Evolutionary conservation across 2,329 filamentous ascomycete genomes (phyloP).

Genomic region (Ascosphaera pollenicola): DNA sequence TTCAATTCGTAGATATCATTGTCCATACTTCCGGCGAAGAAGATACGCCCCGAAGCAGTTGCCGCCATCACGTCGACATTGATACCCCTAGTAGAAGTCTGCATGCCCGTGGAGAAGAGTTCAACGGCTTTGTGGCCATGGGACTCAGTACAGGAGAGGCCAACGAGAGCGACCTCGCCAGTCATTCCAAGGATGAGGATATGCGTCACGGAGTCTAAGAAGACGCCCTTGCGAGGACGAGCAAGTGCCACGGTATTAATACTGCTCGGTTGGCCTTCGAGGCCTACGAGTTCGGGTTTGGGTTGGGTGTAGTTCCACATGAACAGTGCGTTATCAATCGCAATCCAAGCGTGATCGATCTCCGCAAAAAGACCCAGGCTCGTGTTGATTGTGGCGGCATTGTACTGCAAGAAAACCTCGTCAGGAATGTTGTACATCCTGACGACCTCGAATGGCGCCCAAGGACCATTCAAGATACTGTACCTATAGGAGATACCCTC

Average conservation of each 20-base stretch:
- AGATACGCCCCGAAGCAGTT: slow-evolving; percentile 66
- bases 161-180: slow-evolving; percentile 67
- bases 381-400: slow-evolving; percentile 68
- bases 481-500: slow-evolving; percentile 72
- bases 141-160: slow-evolving; percentile 42
- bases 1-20: slow-evolving; percentile 85
- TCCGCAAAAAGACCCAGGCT: slow-evolving; percentile 89
- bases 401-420: slow-evolving; percentile 78
- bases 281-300: slow-evolving; percentile 80
- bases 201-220: slow-evolving; percentile 66
- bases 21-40: slow-evolving; percentile 62
- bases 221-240: slow-evolving; percentile 66
- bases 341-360: slow-evolving; percentile 85
- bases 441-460: slow-evolving; percentile 75
- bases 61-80: slow-evolving; percentile 60
- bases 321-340: slow-evolving; percentile 88
- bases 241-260: slow-evolving; percentile 85
- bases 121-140: slow-evolving; percentile 51
- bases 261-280: slow-evolving; percentile 67
- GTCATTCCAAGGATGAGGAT: slow-evolving; percentile 76
- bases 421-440: slow-evolving; percentile 81
- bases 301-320: slow-evolving; percentile 93
- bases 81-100: slow-evolving; percentile 50
- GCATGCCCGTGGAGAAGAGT: slow-evolving; percentile 78
- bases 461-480: slow-evolving; percentile 38